These are phyloP conservation scores for Cryptococcus sp. DNA, from an alignment of 1,284 basidiomycete species.

Conservation along the genomic window DNA sequence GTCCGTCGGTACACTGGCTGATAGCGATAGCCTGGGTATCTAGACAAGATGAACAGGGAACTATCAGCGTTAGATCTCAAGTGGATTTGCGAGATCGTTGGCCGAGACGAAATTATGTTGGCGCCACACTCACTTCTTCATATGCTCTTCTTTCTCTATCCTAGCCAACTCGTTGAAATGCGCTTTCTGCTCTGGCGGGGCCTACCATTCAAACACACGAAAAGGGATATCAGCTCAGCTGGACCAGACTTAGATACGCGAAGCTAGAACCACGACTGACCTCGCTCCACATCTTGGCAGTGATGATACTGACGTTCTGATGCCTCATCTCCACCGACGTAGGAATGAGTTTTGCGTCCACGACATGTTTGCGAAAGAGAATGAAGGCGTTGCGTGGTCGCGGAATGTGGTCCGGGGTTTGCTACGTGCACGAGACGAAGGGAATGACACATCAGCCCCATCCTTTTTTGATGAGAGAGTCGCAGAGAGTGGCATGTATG, in stretches of 20 bases:
- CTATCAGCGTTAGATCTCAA: too few species aligned
- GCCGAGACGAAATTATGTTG: background rate
- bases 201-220: slow-evolving; percentile 15
- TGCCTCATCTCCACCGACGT: slow-evolving; percentile 81
- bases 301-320: slow-evolving; percentile 59
- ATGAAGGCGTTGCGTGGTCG: slow-evolving; percentile 94
- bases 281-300: slow-evolving; percentile 51
- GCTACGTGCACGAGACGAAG: slow-evolving; percentile 19
- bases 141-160: slow-evolving; percentile 73
- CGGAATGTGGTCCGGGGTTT: slow-evolving; percentile 73
- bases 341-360: slow-evolving; percentile 72
- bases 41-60: slow-evolving; percentile 5
- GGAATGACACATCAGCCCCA: background rate
- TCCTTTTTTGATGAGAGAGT: too few species aligned
- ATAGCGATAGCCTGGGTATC: slow-evolving; percentile 45
- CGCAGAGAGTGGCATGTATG: too few species aligned
- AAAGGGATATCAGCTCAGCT: slow-evolving; percentile 22
- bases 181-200: slow-evolving; percentile 39
- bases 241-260: slow-evolving; percentile 40
- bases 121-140: slow-evolving; percentile 58
- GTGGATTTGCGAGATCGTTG: background rate
- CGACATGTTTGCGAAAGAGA: slow-evolving; percentile 86
- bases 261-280: slow-evolving; percentile 51
- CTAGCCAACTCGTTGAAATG: slow-evolving; percentile 75
- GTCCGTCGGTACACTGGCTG: slow-evolving; percentile 45